These are phyloP conservation scores for Prunus campanulata DNA, from an alignment of 306 rosid species.

Conservation along the genomic window DNA sequence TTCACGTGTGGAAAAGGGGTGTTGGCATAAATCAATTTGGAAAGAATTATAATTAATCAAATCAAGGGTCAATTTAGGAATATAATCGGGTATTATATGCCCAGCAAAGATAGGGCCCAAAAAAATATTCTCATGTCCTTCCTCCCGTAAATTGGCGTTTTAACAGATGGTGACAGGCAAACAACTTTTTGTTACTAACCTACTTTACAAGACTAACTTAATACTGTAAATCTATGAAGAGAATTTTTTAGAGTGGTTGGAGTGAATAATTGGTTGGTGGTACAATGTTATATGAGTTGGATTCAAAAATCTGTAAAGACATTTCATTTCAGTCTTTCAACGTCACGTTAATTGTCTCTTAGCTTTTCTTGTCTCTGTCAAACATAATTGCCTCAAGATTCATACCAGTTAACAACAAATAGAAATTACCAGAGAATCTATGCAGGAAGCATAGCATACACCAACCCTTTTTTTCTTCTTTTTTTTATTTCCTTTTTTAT, in stretches of 20 bases:
- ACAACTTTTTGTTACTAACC: no score
- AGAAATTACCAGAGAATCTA: background rate
- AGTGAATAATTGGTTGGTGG: background rate
- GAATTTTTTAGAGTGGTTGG: background rate
- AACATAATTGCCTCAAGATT: constrained; percentile 20
- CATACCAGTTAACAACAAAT: constrained; percentile 12
- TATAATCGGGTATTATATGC: no score
- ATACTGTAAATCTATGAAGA: background rate
- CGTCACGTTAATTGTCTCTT: background rate
- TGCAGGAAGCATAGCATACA: constrained; percentile 2
- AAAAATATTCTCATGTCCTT: no score
- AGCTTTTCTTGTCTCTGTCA: constrained; percentile 20
- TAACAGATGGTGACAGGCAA: no score
- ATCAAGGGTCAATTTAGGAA: no score
- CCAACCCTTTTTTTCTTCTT: background rate
- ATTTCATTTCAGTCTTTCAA: background rate
- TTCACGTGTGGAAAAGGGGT: no score
- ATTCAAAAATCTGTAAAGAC: background rate
- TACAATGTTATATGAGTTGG: constrained; percentile 9
- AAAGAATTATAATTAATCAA: no score
- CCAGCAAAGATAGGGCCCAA: no score
- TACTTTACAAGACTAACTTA: background rate
- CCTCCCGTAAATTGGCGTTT: no score
- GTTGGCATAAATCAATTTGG: no score
- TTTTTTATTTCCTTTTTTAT: background rate